Conservation (phyloP, 2,329 filamentous ascomycete genomes). For the Pseudodiploospora longispora region DNA sequence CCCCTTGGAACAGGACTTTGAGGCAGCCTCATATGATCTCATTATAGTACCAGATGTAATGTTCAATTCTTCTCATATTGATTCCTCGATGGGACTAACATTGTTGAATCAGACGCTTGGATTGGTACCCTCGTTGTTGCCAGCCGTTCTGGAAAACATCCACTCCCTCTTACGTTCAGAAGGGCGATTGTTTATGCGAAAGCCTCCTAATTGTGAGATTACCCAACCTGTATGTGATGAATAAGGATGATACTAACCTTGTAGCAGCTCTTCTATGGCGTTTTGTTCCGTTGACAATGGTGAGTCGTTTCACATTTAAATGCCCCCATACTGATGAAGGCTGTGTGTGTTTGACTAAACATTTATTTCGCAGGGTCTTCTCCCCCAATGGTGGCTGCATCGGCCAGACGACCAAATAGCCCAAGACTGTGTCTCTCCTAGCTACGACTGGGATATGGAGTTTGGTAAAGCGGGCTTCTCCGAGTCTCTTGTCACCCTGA, state of each 20-base stretch:
- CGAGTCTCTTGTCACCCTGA: slow-evolving; percentile 6
- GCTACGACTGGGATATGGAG: slow-evolving; percentile 18
- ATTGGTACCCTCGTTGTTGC: no score
- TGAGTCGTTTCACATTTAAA: no score
- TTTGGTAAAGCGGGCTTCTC: slow-evolving; percentile 19
- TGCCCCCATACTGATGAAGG: no score
- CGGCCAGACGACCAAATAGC: no score
- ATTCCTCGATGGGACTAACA: not conserved
- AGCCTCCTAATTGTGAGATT: not conserved
- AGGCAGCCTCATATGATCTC: not conserved
- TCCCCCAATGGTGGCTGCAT: no score
- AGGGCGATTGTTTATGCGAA: slow-evolving; percentile 1
- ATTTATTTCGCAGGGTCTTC: no score
- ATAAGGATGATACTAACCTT: no score
- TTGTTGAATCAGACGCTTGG: not conserved
- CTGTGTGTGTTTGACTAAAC: no score
- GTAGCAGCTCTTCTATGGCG: no score
- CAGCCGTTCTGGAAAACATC: not conserved
- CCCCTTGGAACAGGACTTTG: not conserved
- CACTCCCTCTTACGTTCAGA: slow-evolving; percentile 1
- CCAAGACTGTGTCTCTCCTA: slow-evolving; percentile 10
- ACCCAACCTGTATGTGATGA: not conserved
- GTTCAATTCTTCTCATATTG: not conserved
- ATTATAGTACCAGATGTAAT: not conserved
- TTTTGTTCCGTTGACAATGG: no score